Conservation (phyloP, 148 eudicot genomes). For the Limonium bicolor region DNA sequence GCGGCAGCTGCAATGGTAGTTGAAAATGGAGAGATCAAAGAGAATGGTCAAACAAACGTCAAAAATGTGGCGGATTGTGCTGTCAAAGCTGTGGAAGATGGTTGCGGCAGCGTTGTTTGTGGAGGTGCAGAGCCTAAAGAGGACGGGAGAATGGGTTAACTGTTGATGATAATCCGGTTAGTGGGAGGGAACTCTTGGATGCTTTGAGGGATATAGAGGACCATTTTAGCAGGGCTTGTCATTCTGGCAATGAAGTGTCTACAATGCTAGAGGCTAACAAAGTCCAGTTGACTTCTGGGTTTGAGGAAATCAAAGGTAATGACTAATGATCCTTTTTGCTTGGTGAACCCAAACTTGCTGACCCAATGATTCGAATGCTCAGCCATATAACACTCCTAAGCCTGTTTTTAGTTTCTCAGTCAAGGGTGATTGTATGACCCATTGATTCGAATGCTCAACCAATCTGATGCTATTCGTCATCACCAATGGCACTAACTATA, state of each 20-base stretch:
- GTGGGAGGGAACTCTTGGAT: slow-evolving; percentile 74
- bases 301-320: slow-evolving; percentile 93
- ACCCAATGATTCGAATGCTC: too few species aligned
- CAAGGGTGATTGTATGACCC: too few species aligned
- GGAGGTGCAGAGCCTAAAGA: slow-evolving; percentile 18
- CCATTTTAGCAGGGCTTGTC: slow-evolving; percentile 72
- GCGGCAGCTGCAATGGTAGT: slow-evolving; percentile 5
- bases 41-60: neutral
- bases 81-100: slow-evolving; percentile 17
- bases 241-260: slow-evolving; percentile 64
- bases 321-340: too few species aligned
- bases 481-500: too few species aligned
- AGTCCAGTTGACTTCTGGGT: slow-evolving; percentile 54
- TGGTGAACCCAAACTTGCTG: too few species aligned
- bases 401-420: too few species aligned
- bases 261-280: slow-evolving; percentile 81
- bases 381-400: too few species aligned
- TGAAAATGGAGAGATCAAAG: too few species aligned
- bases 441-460: too few species aligned
- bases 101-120: slow-evolving; percentile 1
- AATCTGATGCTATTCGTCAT: too few species aligned
- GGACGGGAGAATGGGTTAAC: slow-evolving; percentile 46
- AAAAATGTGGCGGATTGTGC: slow-evolving; percentile 19
- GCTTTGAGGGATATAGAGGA: slow-evolving; percentile 82
- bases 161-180: slow-evolving; percentile 42